phyloP scores from a whole-genome alignment of 495 filamentous ascomycete species.

The Staphylotrichum tortipilum region DNA sequence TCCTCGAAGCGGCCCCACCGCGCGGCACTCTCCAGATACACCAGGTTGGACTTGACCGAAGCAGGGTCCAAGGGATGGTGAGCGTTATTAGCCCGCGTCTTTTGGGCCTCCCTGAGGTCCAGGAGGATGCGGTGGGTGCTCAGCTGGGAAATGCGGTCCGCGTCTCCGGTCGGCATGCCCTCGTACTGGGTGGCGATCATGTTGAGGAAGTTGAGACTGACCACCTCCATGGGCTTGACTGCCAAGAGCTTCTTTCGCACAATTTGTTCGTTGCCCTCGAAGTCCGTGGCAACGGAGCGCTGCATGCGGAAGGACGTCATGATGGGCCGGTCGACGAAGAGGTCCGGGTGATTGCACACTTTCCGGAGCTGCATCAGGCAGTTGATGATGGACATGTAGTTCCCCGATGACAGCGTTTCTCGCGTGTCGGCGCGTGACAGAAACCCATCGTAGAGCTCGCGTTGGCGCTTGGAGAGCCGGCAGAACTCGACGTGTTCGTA shows the following conservation, averaged over 20 bases:
- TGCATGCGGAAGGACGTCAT: constrained; percentile 94
- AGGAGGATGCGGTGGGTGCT: constrained; percentile 56
- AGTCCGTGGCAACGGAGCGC: constrained; percentile 70
- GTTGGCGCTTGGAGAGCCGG: constrained; percentile 84
- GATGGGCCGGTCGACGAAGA: constrained; percentile 97
- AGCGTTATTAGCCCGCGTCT: constrained; percentile 49
- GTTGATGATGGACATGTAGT: constrained; percentile 96
- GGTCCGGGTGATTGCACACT: constrained; percentile 97
- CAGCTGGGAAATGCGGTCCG: constrained; percentile 53
- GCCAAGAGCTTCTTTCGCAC: constrained; percentile 59
- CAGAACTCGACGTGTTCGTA: constrained; percentile 96
- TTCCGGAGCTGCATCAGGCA: constrained; percentile 97
- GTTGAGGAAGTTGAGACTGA: constrained; percentile 73
- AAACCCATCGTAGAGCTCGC: constrained; percentile 94
- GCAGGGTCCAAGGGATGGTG: constrained; percentile 51
- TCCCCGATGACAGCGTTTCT: constrained; percentile 83
- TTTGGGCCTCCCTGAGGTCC: constrained; percentile 55
- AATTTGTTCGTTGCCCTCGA: constrained; percentile 63
- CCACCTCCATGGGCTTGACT: constrained; percentile 53
- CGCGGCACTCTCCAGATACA: constrained; percentile 62
- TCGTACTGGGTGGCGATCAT: constrained; percentile 69
- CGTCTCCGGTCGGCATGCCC: constrained; percentile 49
- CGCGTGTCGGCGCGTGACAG: constrained; percentile 88
- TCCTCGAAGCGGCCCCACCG: constrained; percentile 67
- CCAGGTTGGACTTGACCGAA: constrained; percentile 58